These are phyloP conservation scores for Monilinia aucupariae DNA, from an alignment of 2,329 filamentous ascomycete genomes.

Conservation along the genomic window DNA sequence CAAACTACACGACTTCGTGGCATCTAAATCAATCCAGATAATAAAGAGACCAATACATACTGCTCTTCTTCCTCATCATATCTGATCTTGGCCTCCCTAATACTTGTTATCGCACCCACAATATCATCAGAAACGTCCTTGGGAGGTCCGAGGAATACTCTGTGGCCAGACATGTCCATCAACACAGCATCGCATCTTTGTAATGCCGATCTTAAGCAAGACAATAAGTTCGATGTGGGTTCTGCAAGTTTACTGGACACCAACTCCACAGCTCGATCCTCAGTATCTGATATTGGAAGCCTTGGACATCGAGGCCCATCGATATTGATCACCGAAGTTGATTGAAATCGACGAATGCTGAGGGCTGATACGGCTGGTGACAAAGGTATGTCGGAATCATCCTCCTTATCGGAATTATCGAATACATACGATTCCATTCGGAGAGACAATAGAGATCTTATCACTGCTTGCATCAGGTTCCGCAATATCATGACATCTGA, in stretches of 20 bases:
- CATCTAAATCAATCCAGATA: background rate
- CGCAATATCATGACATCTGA: conserved; percentile 46
- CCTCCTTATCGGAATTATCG: conserved; percentile 28
- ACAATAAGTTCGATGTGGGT: conserved; percentile 44
- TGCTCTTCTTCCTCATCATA: conserved; percentile 45
- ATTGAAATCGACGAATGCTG: conserved; percentile 12
- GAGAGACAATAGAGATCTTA: conserved; percentile 49
- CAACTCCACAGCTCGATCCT: conserved; percentile 33
- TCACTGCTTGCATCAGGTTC: conserved; percentile 51
- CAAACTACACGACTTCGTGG: background rate
- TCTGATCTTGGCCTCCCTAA: conserved; percentile 41
- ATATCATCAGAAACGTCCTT: conserved; percentile 41
- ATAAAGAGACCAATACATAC: background rate
- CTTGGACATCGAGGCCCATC: conserved; percentile 28
- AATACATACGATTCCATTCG: conserved; percentile 46
- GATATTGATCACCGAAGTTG: conserved; percentile 35
- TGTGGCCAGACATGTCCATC: conserved; percentile 49
- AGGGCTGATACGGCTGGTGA: conserved; percentile 3
- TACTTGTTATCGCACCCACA: conserved; percentile 37
- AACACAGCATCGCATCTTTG: conserved; percentile 47
- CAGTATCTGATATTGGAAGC: conserved; percentile 29
- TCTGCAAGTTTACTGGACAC: conserved; percentile 38
- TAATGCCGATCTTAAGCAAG: conserved; percentile 43
- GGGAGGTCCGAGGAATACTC: conserved; percentile 44
- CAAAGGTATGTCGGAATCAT: conserved; percentile 5